Evolutionary conservation across 2,329 filamentous ascomycete genomes (phyloP).

Genomic region (Trichophyton rubrum): DNA sequence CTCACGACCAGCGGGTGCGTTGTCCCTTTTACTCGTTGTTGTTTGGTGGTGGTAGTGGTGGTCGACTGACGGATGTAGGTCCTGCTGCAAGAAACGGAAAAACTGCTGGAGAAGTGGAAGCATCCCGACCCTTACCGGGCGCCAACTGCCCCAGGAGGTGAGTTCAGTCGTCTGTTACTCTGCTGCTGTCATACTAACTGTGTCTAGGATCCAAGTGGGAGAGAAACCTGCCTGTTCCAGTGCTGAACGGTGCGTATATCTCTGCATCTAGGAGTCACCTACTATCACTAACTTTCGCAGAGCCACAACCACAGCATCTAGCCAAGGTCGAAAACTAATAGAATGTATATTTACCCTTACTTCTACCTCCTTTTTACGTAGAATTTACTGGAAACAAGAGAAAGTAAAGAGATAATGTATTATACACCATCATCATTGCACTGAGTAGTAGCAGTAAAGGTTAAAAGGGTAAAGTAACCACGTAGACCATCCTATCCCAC

Average conservation of each 20-base stretch:
- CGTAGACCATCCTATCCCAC: slow-evolving; percentile 38
- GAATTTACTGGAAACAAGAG: background rate
- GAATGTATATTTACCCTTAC: background rate
- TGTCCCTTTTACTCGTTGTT: background rate
- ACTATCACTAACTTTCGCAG: slow-evolving; percentile 8
- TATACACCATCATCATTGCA: background rate
- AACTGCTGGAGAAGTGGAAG: slow-evolving; percentile 84
- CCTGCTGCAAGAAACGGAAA: slow-evolving; percentile 76
- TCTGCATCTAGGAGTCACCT: background rate
- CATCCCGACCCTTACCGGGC: slow-evolving; percentile 87
- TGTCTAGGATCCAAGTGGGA: slow-evolving; percentile 81
- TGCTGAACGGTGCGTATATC: slow-evolving; percentile 58
- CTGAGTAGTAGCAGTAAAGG: background rate
- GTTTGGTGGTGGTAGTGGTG: background rate
- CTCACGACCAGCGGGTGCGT: slow-evolving; percentile 70
- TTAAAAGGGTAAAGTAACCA: background rate
- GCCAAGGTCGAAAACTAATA: background rate
- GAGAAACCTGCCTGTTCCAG: slow-evolving; percentile 71
- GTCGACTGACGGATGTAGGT: slow-evolving; percentile 42
- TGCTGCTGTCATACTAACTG: background rate
- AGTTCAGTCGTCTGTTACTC: slow-evolving; percentile 17
- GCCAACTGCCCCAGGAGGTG: slow-evolving; percentile 88
- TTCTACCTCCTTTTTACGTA: background rate
- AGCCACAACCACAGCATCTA: slow-evolving; percentile 19
- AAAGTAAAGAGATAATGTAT: background rate